Evolutionary conservation across 2,329 filamentous ascomycete genomes (phyloP).

Genomic region (Botrytis fragariae): DNA sequence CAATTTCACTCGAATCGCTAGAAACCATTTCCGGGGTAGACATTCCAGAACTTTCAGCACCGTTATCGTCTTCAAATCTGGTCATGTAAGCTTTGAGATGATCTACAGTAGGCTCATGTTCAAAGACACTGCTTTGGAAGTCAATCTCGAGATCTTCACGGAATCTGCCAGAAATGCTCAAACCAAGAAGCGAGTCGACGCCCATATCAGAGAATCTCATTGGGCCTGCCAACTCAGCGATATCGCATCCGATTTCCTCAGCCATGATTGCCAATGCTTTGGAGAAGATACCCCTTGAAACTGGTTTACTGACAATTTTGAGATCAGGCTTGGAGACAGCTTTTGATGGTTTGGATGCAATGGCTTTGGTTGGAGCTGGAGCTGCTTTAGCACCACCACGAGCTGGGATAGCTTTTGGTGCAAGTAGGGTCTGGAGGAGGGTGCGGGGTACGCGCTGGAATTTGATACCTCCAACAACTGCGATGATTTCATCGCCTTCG

Average conservation of each 20-base stretch:
- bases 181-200: slow-evolving; percentile 58
- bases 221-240: slow-evolving; percentile 54
- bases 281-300: slow-evolving; percentile 21
- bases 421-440: slow-evolving; percentile 20
- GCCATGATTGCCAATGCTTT: slow-evolving; percentile 54
- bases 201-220: slow-evolving; percentile 55
- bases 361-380: background rate
- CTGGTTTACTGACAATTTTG: slow-evolving; percentile 33
- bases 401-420: slow-evolving; percentile 14
- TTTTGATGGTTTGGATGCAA: background rate
- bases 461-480: slow-evolving; percentile 37
- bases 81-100: slow-evolving; percentile 21
- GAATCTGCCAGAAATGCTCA: slow-evolving; percentile 55
- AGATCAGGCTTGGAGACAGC: background rate
- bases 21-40: slow-evolving; percentile 17
- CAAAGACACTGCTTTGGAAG: slow-evolving; percentile 51
- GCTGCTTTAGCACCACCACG: background rate
- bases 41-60: slow-evolving; percentile 9
- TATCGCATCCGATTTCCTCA: slow-evolving; percentile 53
- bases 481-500: slow-evolving; percentile 39
- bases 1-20: background rate
- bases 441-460: slow-evolving; percentile 20
- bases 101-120: slow-evolving; percentile 23
- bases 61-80: slow-evolving; percentile 10
- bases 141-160: slow-evolving; percentile 55